Conservation (phyloP, 305 asterid genomes). For the Withania somnifera region DNA sequence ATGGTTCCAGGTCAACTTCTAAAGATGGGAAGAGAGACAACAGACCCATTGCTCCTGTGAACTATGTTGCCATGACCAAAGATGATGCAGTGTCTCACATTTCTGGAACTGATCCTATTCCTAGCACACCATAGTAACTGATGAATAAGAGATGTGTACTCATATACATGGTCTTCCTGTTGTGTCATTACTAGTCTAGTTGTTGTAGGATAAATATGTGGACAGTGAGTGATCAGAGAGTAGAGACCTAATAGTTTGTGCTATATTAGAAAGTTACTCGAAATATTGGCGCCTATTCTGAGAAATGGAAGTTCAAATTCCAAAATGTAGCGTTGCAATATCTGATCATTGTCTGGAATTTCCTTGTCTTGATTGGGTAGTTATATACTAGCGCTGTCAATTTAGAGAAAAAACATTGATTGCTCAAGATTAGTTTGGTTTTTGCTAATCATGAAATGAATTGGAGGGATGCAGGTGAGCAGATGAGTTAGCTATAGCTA, state of each 20-base stretch:
- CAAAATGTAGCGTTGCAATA: not conserved
- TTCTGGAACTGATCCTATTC: conserved; percentile 47
- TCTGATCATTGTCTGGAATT: too few species aligned
- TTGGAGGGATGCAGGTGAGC: too few species aligned
- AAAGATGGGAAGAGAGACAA: conserved; percentile 70
- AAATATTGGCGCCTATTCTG: not conserved
- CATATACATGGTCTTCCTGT: conserved; percentile 3
- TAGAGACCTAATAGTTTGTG: conserved; percentile 14
- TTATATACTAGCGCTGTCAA: too few species aligned
- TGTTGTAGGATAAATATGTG: conserved; percentile 21
- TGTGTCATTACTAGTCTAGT: conserved; percentile 16
- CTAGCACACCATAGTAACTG: conserved; percentile 46
- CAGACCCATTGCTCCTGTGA: conserved; percentile 63
- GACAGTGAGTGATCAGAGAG: conserved; percentile 14
- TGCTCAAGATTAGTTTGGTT: too few species aligned
- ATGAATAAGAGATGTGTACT: conserved; percentile 7
- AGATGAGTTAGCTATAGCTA: too few species aligned
- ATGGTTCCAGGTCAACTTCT: conserved; percentile 58
- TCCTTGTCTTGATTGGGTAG: too few species aligned
- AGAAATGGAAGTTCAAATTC: not conserved
- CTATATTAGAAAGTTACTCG: conserved; percentile 1
- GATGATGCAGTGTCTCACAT: conserved; percentile 47
- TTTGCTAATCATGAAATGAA: too few species aligned
- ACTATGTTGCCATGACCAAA: conserved; percentile 67
- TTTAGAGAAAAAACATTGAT: too few species aligned